Conservation (phyloP, 768 basidiomycete genomes). For the Agaricus subrufescens region DNA sequence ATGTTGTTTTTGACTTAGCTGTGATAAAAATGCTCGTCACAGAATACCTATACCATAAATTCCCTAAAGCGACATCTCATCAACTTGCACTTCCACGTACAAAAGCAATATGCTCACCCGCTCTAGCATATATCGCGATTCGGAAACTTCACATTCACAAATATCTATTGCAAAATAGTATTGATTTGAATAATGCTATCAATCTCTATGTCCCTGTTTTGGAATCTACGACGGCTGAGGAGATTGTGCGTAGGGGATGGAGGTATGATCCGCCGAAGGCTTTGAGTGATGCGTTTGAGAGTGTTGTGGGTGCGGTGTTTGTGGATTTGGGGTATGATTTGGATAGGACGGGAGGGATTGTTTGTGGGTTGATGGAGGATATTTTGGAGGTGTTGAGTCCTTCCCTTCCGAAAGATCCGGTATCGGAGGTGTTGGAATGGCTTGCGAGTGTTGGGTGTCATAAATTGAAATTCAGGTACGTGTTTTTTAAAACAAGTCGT, state of each 20-base stretch:
- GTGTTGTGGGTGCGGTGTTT: slow-evolving; percentile 77
- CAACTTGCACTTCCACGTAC: slow-evolving; percentile 69
- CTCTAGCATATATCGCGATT: slow-evolving; percentile 67
- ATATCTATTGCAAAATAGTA: slow-evolving; percentile 61
- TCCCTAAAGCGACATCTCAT: slow-evolving; percentile 68
- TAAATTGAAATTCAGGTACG: slow-evolving; percentile 18
- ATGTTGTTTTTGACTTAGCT: slow-evolving; percentile 32
- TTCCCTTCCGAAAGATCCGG: slow-evolving; percentile 62
- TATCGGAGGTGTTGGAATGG: slow-evolving; percentile 70
- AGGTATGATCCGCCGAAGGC: slow-evolving; percentile 83
- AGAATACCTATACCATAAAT: slow-evolving; percentile 65
- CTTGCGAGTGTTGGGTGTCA: slow-evolving; percentile 53
- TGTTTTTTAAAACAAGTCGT: neutral
- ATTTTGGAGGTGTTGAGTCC: slow-evolving; percentile 58
- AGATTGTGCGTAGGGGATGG: slow-evolving; percentile 71
- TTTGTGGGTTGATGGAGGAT: slow-evolving; percentile 62
- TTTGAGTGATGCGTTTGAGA: slow-evolving; percentile 81
- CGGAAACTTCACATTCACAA: slow-evolving; percentile 64
- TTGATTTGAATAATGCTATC: slow-evolving; percentile 65
- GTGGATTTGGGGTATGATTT: slow-evolving; percentile 76
- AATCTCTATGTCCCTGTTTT: slow-evolving; percentile 56
- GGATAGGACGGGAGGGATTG: slow-evolving; percentile 57
- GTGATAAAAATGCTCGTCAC: slow-evolving; percentile 70
- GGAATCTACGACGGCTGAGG: slow-evolving; percentile 45
- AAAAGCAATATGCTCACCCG: slow-evolving; percentile 68